Base-by-base conservation (phyloP, 2,329 filamentous ascomycete species). In the Sclerotinia nivalis region DNA sequence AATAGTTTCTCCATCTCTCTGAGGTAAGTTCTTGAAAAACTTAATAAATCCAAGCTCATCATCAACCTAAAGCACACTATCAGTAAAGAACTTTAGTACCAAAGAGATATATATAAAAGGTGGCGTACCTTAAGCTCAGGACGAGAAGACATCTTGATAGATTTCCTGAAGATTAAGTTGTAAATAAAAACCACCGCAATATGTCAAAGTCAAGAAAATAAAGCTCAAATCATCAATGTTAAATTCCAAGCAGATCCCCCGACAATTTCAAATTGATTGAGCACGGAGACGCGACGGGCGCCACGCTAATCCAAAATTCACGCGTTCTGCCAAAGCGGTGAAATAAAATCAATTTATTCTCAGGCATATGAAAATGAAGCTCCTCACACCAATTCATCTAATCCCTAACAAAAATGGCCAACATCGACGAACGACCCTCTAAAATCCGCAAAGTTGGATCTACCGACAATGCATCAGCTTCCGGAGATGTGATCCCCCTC, bases 11-110 rank as follows among this genome's bases (percentile, higher is more conserved):
- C 89, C 86, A 75, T 89, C 88, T 67, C 89, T 88, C 20, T 84
- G 77, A 8, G 93, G 89, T 3, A 99, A 86, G n/a, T 89, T 91
- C 76, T 95, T 95, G 85, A 96, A 99, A 83, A 93, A 97, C 75
- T 91, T 93, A 82, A 98, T 97, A 84, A 99, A 99, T 75, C 95
- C 93, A 78, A 91, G 89, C 84, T 99, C 96, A 79, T 99, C 96
- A 78, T 99, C 96, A 79, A 98, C 93, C 91, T 94, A 54, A 12
- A 13, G 69, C 18, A 49, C 2, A 61, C 13, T 31, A 69, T 74
- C 72, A 73, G 69, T 68, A 75, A 56, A 43, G 52, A 43, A 20
- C 1, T 5, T 68, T n/a, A 7, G 15, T 12, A 31, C 20, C 50
- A 28, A 52, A 22, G 67, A 62, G 18, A 58, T 56, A 58, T 49